Evolutionary conservation across 768 basidiomycete species (phyloP).

Genomic region (Collybia sp.): DNA sequence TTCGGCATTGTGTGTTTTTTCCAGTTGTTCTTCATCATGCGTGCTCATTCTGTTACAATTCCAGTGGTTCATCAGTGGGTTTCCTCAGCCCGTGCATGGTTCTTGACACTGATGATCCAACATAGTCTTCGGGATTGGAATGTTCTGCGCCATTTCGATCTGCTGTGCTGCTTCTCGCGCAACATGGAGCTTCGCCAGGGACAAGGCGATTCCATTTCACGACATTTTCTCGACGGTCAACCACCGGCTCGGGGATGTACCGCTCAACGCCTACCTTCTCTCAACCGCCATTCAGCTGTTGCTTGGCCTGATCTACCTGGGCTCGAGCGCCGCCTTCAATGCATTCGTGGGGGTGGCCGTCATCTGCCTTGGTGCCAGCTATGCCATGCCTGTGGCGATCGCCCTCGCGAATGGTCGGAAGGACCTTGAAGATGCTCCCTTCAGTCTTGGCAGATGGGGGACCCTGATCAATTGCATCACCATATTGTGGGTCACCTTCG

Average conservation of each 20-base stretch:
- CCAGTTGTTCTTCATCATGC: neutral
- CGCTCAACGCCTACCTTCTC: slow-evolving; percentile 56
- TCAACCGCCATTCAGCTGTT: slow-evolving; percentile 54
- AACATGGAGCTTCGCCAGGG: slow-evolving; percentile 70
- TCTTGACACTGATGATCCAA: neutral
- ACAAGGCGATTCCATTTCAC: slow-evolving; percentile 58
- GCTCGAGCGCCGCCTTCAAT: slow-evolving; percentile 59
- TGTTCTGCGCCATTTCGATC: slow-evolving; percentile 66
- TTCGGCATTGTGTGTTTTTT: slow-evolving; percentile 46
- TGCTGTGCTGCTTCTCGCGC: slow-evolving; percentile 66
- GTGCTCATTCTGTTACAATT: too few species aligned
- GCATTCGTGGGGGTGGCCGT: slow-evolving; percentile 65
- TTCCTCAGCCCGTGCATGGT: too few species aligned
- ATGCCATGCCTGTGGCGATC: slow-evolving; percentile 57
- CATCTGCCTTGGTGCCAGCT: slow-evolving; percentile 62
- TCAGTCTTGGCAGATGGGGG: slow-evolving; percentile 41
- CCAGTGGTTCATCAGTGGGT: too few species aligned
- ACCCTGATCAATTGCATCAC: slow-evolving; percentile 42
- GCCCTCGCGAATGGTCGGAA: slow-evolving; percentile 39
- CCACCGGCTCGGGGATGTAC: slow-evolving; percentile 37
- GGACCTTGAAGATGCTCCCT: slow-evolving; percentile 46
- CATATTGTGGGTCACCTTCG: slow-evolving; percentile 55
- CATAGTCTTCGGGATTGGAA: slow-evolving; percentile 47
- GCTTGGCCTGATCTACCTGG: slow-evolving; percentile 60
- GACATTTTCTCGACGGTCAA: slow-evolving; percentile 42